Base-by-base conservation (phyloP, 2,329 filamentous ascomycete genomes). In the Bipolaris victoriae region DNA sequence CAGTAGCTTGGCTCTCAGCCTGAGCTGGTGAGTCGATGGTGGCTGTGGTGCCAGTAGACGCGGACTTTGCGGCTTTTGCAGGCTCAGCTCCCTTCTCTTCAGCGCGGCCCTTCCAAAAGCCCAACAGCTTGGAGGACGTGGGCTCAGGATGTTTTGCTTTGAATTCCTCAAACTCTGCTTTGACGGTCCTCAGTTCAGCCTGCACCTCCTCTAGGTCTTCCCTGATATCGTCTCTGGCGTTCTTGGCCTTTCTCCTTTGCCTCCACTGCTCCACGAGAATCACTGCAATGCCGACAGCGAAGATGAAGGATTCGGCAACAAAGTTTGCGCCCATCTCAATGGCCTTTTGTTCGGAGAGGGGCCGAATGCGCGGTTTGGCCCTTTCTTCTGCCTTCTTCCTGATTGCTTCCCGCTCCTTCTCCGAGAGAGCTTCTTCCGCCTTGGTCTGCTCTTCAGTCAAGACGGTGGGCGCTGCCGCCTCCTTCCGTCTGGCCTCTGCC, bases 261-360 rank as follows among this genome's bases (percentile, higher is more conserved):
- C 87, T 77, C 81, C 82, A 86, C 18, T 83, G 82, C 67, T 90
- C 87, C 51, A 85, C 85, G 0, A 89, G 72, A 43, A 90, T 86
- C 57, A 89, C 74, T 0, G 83, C 78, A 5, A 85, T 86, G 1
- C 85, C 88, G 11, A 90, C 88, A 3, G 81, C 65, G 64, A 90
- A 89, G 37, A 90, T 80, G 68, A 90, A 90, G 0, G 84, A 77
- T 68, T 90, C 87, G 31, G 85, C 86, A 47, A 88, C 87, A 67
- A 90, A 90, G 61, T 87, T 89, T 3, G 87, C 88, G 3, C 87
- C 88, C 36, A 84, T 83, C 69, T 90, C 87, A 52, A 90, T 89
- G 0, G 87, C 87, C 66, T 89, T 88, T 11, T 84, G 81, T 70
- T 90, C 88, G 2, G 85, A 85, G 10, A 90, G 77, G 7, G 87